A percentile compares a stretch with the other conserved stretches of the same genome.
phyloP scores from a whole-genome alignment of 495 filamentous ascomycete genomes.

The Annulohypoxylon stygium region DNA sequence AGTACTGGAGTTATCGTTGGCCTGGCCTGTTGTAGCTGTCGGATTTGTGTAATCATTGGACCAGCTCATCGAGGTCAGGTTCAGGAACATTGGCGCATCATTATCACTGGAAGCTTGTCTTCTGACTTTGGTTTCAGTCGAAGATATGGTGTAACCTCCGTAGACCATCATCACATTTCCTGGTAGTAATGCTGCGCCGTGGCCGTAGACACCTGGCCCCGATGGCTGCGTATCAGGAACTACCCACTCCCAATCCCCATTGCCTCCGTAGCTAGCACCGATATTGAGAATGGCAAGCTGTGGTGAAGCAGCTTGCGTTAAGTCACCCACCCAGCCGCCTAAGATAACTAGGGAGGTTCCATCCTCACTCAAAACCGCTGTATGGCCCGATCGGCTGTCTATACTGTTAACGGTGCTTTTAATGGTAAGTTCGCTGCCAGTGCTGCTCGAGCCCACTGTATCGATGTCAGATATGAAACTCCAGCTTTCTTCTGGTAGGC shows the following conservation, averaged over 20 bases:
- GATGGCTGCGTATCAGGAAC: constrained; percentile 68
- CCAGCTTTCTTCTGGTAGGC: constrained; percentile 87
- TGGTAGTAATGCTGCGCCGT: constrained; percentile 84
- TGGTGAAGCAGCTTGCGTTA: constrained; percentile 77
- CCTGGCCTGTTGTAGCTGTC: constrained; percentile 10
- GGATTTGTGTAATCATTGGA: constrained; percentile 75
- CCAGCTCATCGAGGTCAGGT: constrained; percentile 82
- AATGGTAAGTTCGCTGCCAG: constrained; percentile 49
- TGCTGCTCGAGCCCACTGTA: constrained; percentile 63
- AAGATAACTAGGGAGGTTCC: constrained; percentile 79
- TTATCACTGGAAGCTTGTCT: constrained; percentile 54
- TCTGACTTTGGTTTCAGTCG: constrained; percentile 55
- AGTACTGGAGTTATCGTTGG: constrained; percentile 37
- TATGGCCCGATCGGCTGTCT: constrained; percentile 88
- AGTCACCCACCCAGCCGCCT: constrained; percentile 93
- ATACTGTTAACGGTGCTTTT: constrained; percentile 56
- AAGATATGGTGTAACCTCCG: constrained; percentile 80
- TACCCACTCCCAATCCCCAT: constrained; percentile 79
- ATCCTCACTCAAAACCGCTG: constrained; percentile 81
- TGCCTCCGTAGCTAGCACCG: constrained; percentile 75
- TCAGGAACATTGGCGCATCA: constrained; percentile 75
- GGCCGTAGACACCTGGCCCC: constrained; percentile 78
- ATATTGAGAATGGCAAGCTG: constrained; percentile 82
- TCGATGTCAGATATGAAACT: constrained; percentile 69
- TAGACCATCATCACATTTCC: constrained; percentile 91